Base-by-base conservation (phyloP, 1,284 basidiomycete species). In the Papiliotrema flavescens region DNA sequence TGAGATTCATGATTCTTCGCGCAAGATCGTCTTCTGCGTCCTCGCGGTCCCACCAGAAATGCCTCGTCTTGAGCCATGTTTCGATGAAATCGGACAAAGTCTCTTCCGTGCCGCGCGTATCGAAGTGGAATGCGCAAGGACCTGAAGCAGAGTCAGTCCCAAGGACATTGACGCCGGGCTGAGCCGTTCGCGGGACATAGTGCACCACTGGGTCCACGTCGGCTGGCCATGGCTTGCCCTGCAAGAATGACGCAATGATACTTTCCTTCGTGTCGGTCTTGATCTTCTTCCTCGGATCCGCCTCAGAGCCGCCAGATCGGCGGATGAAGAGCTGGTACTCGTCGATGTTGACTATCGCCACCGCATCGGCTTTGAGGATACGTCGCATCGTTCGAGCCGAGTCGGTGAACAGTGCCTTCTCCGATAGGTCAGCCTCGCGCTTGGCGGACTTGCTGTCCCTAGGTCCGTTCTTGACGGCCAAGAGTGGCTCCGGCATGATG, bases 41-140 rank as follows among this genome's bases (percentile, higher is more conserved):
- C 28, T 67, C 62, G 17, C 66, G 53, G 51, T 69, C 66, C 67
- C 68, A 74, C 71, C 71, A 74, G 43, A 67, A 66, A 15, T 63
- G 65, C 17, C 66, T 44, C 9, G 46, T 63, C 22, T 57, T 49
- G 23, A 74, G 48, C 39, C 63, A 71, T 2, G 49, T 49, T 37
- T 58, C 58, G 43, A 69, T 26, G 37, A 69, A 64, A 11, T 65
- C 51, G 22, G 51, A 35, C 11, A 74, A 20, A 0, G 59, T 61
- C 11, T 50, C 24, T 13, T 59, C 54, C 0, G 53, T 59, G 2
- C 54, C 58, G 0, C 54, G 28, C 19, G 44, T 19, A 14, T 56
- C 42, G 34, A 71, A 63, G 45, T 64, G 52, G 52, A 64, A 66
- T 9, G 53, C 34, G 17, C 47, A 57, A 2, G 52, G 54, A 3